Conservation (phyloP, 768 basidiomycete species). For the Amylocystis lapponica region DNA sequence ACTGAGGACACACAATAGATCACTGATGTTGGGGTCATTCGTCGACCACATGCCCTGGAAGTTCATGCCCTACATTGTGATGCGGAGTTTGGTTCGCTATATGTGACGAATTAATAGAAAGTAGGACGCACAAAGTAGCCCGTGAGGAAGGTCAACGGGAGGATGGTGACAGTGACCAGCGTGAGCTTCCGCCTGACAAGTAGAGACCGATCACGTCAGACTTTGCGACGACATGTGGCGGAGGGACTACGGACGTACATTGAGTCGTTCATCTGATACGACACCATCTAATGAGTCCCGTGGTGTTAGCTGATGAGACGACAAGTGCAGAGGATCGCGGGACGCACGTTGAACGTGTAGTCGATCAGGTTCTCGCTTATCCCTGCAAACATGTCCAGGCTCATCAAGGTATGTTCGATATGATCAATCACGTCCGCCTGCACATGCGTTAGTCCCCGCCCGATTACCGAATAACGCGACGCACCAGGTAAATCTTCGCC, state of each 20-base stretch:
- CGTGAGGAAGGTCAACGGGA: constrained; percentile 59
- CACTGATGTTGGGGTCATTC: constrained; percentile 29
- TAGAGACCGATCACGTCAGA: neutral
- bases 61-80: constrained; percentile 51
- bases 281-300: constrained; percentile 43
- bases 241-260: constrained; percentile 32
- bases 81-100: neutral
- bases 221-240: neutral
- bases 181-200: constrained; percentile 38
- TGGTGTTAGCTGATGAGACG: neutral
- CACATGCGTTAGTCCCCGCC: neutral
- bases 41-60: constrained; percentile 46
- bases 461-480: constrained; percentile 13
- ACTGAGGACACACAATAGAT: constrained; percentile 36
- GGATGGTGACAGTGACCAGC: constrained; percentile 57
- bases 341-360: constrained; percentile 64
- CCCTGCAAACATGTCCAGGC: constrained; percentile 63
- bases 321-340: neutral
- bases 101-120: neutral
- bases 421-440: constrained; percentile 70
- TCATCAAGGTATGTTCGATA: constrained; percentile 59
- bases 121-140: constrained; percentile 53
- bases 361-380: constrained; percentile 63
- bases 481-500: constrained; percentile 54
- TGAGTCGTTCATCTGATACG: constrained; percentile 66